Base-by-base conservation (phyloP, 2,329 filamentous ascomycete genomes). In the Ophiosphaerella narmari region DNA sequence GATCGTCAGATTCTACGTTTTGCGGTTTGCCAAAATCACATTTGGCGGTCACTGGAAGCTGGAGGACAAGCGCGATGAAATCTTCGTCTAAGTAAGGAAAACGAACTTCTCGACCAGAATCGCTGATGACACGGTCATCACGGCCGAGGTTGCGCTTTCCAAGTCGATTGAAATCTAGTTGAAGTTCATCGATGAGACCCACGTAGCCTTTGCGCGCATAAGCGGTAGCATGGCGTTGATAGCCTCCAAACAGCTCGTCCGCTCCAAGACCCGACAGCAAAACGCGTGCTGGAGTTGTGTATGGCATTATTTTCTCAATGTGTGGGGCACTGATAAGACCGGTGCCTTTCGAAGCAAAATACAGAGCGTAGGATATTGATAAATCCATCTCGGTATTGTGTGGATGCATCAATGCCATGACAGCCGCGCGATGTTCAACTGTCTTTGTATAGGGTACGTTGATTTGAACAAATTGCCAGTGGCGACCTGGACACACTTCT, bases 351-450 rank as follows among this genome's bases (percentile, higher is more conserved):
- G 93, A 87, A 5, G 94, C 91, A 76, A 99, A 99, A 72, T 97
- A 97, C n/a, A 99, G 79, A 0, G 94, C 94, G 62, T 84, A 88
- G 0, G 90, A 89, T 62, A 99, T 99, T 3, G 94, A 99, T 1
- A 99, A 80, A 65, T 99, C 94, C 94, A 99, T 99, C 74, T 99
- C 94, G 0, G 94, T 99, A 60, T 96, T 93, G 73, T 99, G 94
- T 0, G 94, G 94, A 60, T 88, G 81, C 71, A 99, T 97, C 14
- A 99, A 78, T 2, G 84, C 81, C 33, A 92, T 82, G 16, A 99
- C 83, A 23, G 80, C 81, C 3, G 80, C 66, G 54, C 90, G 85
- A 63, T 96, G 89, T 2, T 80, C 78, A 37, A 86, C 68, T 0
- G 87, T 89, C 62, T 95, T 89, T 5, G 78, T 68, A 68, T 93